Evolutionary conservation across 306 rosid species (phyloP).

Genomic region (Luffa acutangula): DNA sequence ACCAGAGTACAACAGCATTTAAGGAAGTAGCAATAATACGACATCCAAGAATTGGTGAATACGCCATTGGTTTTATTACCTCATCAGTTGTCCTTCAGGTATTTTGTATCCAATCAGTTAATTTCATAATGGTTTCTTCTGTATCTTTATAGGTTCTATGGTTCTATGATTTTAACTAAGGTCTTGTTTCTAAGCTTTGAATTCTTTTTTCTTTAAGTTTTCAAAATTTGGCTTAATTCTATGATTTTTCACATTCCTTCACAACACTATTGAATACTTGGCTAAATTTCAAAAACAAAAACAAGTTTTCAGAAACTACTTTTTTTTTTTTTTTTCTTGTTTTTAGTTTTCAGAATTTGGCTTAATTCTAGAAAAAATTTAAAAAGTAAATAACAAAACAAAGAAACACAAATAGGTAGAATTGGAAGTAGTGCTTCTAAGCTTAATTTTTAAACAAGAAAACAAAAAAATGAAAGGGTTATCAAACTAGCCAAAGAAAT

Average conservation of each 20-base stretch:
- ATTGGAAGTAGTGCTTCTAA: not conserved
- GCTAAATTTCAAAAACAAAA: not conserved
- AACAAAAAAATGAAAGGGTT: not conserved
- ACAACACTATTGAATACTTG: not conserved
- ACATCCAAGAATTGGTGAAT: conserved; percentile 46
- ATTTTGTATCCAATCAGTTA: not conserved
- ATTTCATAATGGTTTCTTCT: not conserved
- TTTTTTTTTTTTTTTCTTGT: not conserved
- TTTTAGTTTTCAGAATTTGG: not conserved
- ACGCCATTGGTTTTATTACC: conserved; percentile 43
- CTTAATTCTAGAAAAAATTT: not conserved
- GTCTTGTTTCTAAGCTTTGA: not conserved
- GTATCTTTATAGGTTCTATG: not conserved
- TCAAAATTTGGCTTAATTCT: not conserved
- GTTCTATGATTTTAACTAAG: not conserved
- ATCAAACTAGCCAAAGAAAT: no score
- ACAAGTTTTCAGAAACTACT: not conserved
- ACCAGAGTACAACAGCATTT: conserved; percentile 42
- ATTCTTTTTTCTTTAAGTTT: not conserved
- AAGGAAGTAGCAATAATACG: conserved; percentile 51
- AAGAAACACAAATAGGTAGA: not conserved
- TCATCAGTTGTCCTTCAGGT: conserved; percentile 45
- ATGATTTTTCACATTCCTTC: not conserved
- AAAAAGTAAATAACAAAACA: not conserved
- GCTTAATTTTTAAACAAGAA: not conserved